Base-by-base conservation (phyloP, 75 land plant genomes). In the Pseudotsuga menziesii region DNA sequence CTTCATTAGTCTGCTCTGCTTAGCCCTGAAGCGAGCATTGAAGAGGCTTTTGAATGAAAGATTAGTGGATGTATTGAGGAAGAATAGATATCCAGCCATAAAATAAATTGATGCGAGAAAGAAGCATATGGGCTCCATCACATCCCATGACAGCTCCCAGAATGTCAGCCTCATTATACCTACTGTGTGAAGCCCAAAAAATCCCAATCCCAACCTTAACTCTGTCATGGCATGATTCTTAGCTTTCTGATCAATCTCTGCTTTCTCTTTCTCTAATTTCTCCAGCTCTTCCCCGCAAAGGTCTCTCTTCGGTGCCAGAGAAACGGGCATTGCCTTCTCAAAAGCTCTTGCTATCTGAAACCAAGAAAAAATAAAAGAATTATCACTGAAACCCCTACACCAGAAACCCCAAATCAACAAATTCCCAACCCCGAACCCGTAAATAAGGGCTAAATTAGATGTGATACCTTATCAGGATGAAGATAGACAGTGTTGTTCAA, bases 71-170 rank as follows among this genome's bases (percentile, higher is more conserved):
- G 96, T 95, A 62, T 85, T 67, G 35, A 95, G 82, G 77, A 93
- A 95, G 83, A 92, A 93, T 19, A 72, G 76, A 73, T 89, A 93
- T 69, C 89, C 91, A 16, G 80, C 90, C 61, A 93, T 81, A 81
- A 86, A 64, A 63, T 86, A 87, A 59, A 75, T 69, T 15, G 88
- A 86, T 0, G 95, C 90, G 32, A 89, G 83, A 70, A 81, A 93
- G 80, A 87, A 93, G 52, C 94, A 90, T 2, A 93, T 79, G 20
- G 95, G 95, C 81, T 93, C 95, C 95, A 93, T 91, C 23, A 93
- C 93, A 60, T 91, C 95, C 95, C 95, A 93, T 6, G 93, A 83
- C 4, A 93, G 81, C 1, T 29, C 32, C 95, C 91, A 91, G 72
- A 88, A 90, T 17, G 95, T 91, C 26, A 91, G 84, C 76, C 89